Base-by-base conservation (phyloP, 2,329 filamentous ascomycete species). In the Coleophoma cylindrospora region DNA sequence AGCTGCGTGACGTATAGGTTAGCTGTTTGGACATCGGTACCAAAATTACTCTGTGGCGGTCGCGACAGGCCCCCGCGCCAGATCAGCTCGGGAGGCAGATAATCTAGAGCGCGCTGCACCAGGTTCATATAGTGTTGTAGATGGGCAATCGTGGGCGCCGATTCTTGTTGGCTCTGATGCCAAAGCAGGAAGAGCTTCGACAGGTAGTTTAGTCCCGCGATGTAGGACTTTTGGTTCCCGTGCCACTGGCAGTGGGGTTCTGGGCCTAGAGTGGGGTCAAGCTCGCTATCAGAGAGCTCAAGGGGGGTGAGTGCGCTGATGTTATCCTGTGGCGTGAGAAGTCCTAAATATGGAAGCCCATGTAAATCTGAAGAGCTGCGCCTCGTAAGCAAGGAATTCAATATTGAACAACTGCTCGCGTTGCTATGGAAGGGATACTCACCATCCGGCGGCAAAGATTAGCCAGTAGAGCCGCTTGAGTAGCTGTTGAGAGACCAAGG, bases 1-100 rank as follows among this genome's bases (percentile, higher is more conserved):
- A 70, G 59, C 43, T 66, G 67, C 19, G 68, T 70, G 34, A 70
- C 61, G 44, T 68, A 66, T 4, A 70, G 51, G 49, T 70, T 69
- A 9, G 62, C 68, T 7, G 66, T 64, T 17, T 70, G 68, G 3
- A 63, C 66, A 38, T 69, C 65, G 41, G 70, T 68, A 3, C 67
- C 66, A 11, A 64, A 58, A 0, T 66, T 68, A 1, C 61, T 58
- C 11, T 51, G 50, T 0, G 57, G 41, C 0, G 63, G 63, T 1
- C 66, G 61, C 0, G 68, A 67, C 1, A 69, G 48, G 0, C 68
- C 66, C 3, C 67, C 67, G 1, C 67, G 59, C 68, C 68, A 70
- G 4, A 66, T 58, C 1, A 70, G 54, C 34, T 68, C 63, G 0
- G 65, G 63, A 0, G 65, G 66, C 1, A 70, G 61, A 14, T 44